Conservation (phyloP, 805 yeast genomes). For the Saturnispora hagleri region DNA sequence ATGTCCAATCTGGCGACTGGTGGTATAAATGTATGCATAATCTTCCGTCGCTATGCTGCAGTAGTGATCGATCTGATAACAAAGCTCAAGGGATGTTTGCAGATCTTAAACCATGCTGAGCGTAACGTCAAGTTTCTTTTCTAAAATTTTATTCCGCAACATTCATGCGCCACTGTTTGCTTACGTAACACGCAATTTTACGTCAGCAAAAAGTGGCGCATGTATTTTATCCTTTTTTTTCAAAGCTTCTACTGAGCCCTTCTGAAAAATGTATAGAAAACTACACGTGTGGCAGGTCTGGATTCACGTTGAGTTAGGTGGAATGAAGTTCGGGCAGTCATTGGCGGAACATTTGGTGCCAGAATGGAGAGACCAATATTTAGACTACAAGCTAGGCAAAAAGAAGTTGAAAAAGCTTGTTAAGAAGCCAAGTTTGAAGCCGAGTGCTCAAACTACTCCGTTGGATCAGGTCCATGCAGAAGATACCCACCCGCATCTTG, state of each 20-base stretch:
- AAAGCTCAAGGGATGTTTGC: neutral
- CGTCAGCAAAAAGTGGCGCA: neutral
- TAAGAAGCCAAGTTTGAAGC: conserved; percentile 12
- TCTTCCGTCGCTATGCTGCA: too few species aligned
- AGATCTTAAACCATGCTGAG: neutral
- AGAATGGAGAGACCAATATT: conserved; percentile 80
- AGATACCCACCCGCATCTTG: neutral
- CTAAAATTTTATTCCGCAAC: too few species aligned
- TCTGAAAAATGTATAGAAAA: neutral
- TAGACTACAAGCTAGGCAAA: conserved; percentile 53
- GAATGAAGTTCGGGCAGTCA: conserved; percentile 64
- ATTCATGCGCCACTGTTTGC: neutral
- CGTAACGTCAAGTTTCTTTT: neutral
- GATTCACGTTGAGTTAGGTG: neutral
- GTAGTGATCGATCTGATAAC: too few species aligned
- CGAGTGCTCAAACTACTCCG: neutral
- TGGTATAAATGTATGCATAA: too few species aligned
- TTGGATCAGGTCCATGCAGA: neutral
- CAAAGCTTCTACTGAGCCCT: neutral
- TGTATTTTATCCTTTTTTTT: neutral
- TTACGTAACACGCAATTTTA: neutral
- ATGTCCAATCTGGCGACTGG: too few species aligned
- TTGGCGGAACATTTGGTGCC: conserved; percentile 66
- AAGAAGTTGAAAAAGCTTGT: conserved; percentile 28
- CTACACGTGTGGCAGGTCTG: neutral